phyloP scores from a whole-genome alignment of 331 rosid genomes.

The Rosa hybrid region DNA sequence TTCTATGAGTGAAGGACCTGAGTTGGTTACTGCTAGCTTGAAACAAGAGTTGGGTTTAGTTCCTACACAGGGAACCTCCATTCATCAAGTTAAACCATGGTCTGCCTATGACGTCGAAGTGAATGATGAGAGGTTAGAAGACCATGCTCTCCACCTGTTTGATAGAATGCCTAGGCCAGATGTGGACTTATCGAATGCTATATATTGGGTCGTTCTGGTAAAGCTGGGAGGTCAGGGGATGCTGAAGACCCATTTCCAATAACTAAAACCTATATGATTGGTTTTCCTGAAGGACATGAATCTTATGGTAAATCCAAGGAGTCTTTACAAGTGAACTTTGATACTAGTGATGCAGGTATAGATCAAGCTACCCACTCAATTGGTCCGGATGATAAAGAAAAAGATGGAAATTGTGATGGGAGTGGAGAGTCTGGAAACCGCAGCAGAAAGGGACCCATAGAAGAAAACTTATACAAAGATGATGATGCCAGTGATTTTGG shows the following conservation, averaged over 20 bases:
- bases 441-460: constrained; percentile 22
- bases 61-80: too few species aligned
- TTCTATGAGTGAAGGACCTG: too few species aligned
- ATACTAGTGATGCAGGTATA: constrained; percentile 23
- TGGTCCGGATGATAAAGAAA: background rate
- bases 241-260: background rate
- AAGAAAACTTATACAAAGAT: constrained; percentile 29
- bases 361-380: constrained; percentile 27
- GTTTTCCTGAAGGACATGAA: constrained; percentile 38
- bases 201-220: too few species aligned
- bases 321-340: constrained; percentile 16
- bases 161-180: too few species aligned
- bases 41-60: too few species aligned
- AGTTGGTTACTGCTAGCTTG: too few species aligned
- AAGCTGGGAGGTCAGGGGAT: too few species aligned
- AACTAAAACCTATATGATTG: constrained; percentile 23
- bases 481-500: constrained; percentile 26
- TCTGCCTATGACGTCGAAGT: too few species aligned
- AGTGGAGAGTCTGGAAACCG: constrained; percentile 6
- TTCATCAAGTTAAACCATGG: too few species aligned
- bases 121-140: too few species aligned
- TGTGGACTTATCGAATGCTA: too few species aligned
- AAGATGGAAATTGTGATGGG: constrained; percentile 17
- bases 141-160: too few species aligned
- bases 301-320: constrained; percentile 18